Conservation (phyloP, 208 protist genomes). For the Trypanosoma platydactyli region DNA sequence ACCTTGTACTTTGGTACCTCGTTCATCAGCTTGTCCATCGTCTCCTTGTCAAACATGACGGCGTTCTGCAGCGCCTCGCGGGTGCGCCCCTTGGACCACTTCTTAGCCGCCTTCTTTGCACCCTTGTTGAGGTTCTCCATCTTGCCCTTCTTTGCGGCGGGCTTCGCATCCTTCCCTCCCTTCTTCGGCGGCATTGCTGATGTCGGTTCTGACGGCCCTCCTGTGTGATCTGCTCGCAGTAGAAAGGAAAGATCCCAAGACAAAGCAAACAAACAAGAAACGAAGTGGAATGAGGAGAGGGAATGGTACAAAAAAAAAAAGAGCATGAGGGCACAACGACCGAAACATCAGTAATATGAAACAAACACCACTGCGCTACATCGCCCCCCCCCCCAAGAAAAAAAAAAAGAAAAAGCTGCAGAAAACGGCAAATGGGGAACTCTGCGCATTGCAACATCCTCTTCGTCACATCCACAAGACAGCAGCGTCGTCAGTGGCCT, state of each 20-base stretch:
- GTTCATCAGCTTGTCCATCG: constrained; percentile 75
- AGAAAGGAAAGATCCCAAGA: not conserved
- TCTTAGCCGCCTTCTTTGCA: constrained; percentile 90
- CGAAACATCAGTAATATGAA: not conserved
- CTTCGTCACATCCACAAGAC: no score
- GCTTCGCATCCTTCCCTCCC: constrained; percentile 38
- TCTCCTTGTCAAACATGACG: constrained; percentile 91
- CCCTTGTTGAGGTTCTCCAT: constrained; percentile 57
- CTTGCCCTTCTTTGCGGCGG: constrained; percentile 58
- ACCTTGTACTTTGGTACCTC: constrained; percentile 93
- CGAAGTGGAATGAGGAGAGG: not conserved
- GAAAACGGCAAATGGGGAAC: constrained; percentile 20
- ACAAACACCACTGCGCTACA: not conserved
- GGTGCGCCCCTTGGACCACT: constrained; percentile 91
- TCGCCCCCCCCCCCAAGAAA: not conserved
- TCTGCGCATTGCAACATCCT: no score
- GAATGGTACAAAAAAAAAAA: constrained; percentile 9
- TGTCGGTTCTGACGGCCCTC: not conserved
- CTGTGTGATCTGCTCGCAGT: constrained; percentile 31
- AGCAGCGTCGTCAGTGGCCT: not conserved
- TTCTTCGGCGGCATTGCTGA: constrained; percentile 57
- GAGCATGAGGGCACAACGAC: constrained; percentile 26
- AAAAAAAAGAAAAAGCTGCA: not conserved
- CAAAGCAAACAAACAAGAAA: constrained; percentile 2
- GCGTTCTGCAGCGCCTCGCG: constrained; percentile 91